These are phyloP conservation scores for Sporobolomyces roseus DNA, from an alignment of 768 basidiomycete genomes.

Conservation along the genomic window DNA sequence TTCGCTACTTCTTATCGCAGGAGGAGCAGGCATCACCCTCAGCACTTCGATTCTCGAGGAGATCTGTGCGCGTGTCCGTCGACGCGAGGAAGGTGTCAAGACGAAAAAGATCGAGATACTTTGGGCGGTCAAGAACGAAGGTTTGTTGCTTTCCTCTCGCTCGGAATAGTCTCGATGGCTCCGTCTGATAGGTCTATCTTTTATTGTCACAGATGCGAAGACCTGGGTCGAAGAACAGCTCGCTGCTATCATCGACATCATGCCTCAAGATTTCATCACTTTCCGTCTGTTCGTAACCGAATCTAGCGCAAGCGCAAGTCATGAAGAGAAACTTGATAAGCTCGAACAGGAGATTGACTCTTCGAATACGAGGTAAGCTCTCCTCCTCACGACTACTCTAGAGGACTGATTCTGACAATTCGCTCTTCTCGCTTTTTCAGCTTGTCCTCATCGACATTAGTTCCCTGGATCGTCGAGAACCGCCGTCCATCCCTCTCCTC, in stretches of 20 bases:
- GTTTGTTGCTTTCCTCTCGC: not conserved
- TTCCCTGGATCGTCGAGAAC: constrained; percentile 11
- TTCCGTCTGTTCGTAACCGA: constrained; percentile 26
- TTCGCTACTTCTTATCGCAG: constrained; percentile 38
- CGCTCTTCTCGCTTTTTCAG: not conserved
- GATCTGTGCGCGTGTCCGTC: constrained; percentile 6
- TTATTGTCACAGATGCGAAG: constrained; percentile 6
- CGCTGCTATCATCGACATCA: not conserved
- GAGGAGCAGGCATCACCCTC: constrained; percentile 41
- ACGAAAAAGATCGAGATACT: constrained; percentile 15
- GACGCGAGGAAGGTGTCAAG: constrained; percentile 6
- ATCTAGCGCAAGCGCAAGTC: no score
- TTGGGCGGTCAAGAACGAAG: constrained; percentile 27
- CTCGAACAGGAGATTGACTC: not conserved
- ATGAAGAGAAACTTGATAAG: constrained; percentile 9
- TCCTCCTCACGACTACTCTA: not conserved
- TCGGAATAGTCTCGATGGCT: no score
- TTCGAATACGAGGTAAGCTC: not conserved
- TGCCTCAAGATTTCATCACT: constrained; percentile 6
- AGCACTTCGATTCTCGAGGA: constrained; percentile 23
- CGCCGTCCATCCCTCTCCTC: constrained; percentile 1
- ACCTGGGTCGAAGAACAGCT: constrained; percentile 30
- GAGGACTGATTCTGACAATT: no score
- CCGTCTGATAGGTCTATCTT: not conserved
- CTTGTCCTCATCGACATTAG: not conserved